Conservation (phyloP, 73 alveolate species). For the Paramecium bursaria region DNA sequence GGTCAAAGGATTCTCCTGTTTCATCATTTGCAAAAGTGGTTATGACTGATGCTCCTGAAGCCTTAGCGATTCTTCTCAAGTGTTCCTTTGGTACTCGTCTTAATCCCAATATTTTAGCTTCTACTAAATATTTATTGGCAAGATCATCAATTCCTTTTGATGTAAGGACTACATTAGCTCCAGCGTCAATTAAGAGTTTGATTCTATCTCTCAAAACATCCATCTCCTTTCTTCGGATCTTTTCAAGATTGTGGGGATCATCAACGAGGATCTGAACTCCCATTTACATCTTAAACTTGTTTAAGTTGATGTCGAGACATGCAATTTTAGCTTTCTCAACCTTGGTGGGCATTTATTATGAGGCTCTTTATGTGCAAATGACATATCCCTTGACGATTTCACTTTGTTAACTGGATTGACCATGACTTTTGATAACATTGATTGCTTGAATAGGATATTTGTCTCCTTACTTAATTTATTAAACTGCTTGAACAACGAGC, state of each 20-base stretch:
- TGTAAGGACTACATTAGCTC: constrained; percentile 98
- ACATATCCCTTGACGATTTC: constrained; percentile 72
- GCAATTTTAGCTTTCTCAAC: constrained; percentile 96
- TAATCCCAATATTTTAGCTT: constrained; percentile 89
- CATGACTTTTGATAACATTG: constrained; percentile 81
- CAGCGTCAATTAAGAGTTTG: constrained; percentile 89
- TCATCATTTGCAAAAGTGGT: constrained; percentile 70
- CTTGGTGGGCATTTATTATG: constrained; percentile 96
- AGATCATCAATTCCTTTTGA: constrained; percentile 98
- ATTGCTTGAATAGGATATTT: constrained; percentile 92
- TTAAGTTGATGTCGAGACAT: constrained; percentile 93
- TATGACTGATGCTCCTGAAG: constrained; percentile 84
- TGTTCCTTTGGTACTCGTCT: constrained; percentile 97
- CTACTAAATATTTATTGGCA: constrained; percentile 98
- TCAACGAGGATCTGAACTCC: constrained; percentile 87
- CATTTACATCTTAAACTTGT: constrained; percentile 93
- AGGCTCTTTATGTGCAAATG: constrained; percentile 71
- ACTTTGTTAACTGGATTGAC: constrained; percentile 61
- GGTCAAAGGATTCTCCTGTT: constrained; percentile 66
- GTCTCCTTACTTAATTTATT: constrained; percentile 53
- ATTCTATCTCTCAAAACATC: constrained; percentile 95
- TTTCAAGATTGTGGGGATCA: constrained; percentile 91
- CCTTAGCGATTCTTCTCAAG: constrained; percentile 97
- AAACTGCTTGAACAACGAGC: constrained; percentile 93
- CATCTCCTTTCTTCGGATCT: constrained; percentile 94